Evolutionary conservation across 2,329 filamentous ascomycete genomes (phyloP), one percentile per base, ranked within the genome.

Genomic region (Blastomyces gilchristii): DNA sequence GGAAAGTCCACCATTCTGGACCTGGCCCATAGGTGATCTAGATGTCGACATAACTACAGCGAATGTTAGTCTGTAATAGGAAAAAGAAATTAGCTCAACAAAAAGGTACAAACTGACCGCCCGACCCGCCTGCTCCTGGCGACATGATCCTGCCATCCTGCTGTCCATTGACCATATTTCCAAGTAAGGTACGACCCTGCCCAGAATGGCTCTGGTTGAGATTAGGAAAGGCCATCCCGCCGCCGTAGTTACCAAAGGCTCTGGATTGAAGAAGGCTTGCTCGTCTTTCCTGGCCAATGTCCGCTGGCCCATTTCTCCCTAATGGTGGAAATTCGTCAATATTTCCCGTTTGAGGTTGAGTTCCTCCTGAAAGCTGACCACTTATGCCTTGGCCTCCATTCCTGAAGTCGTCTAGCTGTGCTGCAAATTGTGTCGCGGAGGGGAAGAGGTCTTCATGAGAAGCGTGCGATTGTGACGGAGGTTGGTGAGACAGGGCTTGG

Each of bases 241-340:
- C 68, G 18, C 69, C 71, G 67, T 76, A 78, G 61, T 68, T 74
- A 52, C 75, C 77, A 66, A 78, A 76, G 8, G 76, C 79, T 34
- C 79, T 76, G 65, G 74, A 78, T 67, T 82, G 81, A 22, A 67
- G 62, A 4, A 67, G 28, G 58, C 60, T 61, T 28, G 63, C 65
- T 58, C 63, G 59, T 58, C 64, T 62, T 50, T 65, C 64, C 54
- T 64, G 63, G n/a, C 58, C 63, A 50, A 64, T 53, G 28, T 65
- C 66, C 22, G 58, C 45, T 47, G 43, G 62, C 14, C 60, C 53
- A 62, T 80, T 80, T 58, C 82, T 80, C 61, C 82, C 80, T 58
- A 86, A 72, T n/a, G 84, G 82, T 64, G 83, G 83, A 64, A 85
- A 86, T 62, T 85, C 83, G 18, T 85, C 83, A 58, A 83, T 82